A percentile compares a stretch with the other conserved stretches of the same genome.
Conservation (phyloP, 2,329 filamentous ascomycete species). For the Diaporthe longicolla region DNA sequence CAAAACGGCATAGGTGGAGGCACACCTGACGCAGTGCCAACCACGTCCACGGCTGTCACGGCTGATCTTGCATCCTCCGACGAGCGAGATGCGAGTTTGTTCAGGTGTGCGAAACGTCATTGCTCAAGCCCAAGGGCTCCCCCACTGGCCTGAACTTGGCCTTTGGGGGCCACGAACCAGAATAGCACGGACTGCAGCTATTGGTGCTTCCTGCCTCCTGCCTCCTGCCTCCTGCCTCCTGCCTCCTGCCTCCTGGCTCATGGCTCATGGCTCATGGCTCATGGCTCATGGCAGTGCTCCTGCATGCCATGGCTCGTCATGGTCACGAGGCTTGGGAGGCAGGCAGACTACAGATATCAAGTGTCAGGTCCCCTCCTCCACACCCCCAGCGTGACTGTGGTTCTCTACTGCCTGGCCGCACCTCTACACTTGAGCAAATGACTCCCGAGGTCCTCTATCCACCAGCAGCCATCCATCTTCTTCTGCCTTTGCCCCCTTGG, state of each 20-base stretch:
- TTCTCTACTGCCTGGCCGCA: slow-evolving; percentile 5
- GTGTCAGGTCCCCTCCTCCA: slow-evolving; percentile 3
- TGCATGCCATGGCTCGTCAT: slow-evolving; percentile 11
- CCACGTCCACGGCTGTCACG: background rate
- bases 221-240: too few species aligned
- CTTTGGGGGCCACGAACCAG: slow-evolving; percentile 3
- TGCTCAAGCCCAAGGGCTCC: background rate
- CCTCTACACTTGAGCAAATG: slow-evolving; percentile 18
- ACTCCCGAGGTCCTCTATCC: background rate
- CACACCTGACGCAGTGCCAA: slow-evolving; percentile 35
- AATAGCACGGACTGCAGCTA: background rate
- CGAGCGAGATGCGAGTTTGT: slow-evolving; percentile 7
- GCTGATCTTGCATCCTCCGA: slow-evolving; percentile 27
- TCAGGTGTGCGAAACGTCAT: slow-evolving; percentile 1
- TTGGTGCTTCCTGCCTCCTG: too few species aligned
- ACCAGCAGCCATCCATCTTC: background rate
- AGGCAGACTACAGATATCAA: slow-evolving; percentile 28
- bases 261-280: background rate
- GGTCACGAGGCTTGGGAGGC: slow-evolving; percentile 16
- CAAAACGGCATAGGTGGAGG: slow-evolving; percentile 30
- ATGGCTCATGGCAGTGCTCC: slow-evolving; percentile 15
- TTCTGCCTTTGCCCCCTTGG: background rate
- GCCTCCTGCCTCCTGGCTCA: background rate
- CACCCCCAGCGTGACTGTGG: background rate
- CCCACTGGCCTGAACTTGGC: background rate